Base-by-base conservation (phyloP, 1,284 basidiomycete genomes). In the Malassezia arunalokei region DNA sequence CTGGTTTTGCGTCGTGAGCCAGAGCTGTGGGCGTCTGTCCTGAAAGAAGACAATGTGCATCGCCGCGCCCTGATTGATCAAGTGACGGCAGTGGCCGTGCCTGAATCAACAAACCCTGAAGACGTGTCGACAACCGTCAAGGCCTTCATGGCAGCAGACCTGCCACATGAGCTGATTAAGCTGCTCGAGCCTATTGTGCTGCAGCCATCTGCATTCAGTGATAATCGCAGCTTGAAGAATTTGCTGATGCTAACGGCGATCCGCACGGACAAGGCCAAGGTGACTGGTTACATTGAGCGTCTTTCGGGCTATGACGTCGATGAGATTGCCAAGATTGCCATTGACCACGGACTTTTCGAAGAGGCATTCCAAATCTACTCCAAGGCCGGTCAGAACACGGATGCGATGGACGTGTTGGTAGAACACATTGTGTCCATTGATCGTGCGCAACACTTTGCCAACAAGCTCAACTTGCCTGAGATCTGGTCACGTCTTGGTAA, bases 71-170 rank as follows among this genome's bases (percentile, higher is more conserved):
- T 99, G 54, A 86, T 98, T 68, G 94, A 99, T 75, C 94, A 98
- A 79, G 85, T 85, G 30, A 59, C 60, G 17, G 62, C 67, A 20
- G 92, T 91, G 47, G 94, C 94, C 43, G 80, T 98, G 38, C 92
- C 94, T 14, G 94, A 99, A 76, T 89, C 85, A 70, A 95, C 90
- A 29, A 92, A 98, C 71, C 91, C 94, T 1, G 94, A 98, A 70
- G 94, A 99, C 76, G 94, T 98, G 45, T 96, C 92, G 0, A 80
- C 92, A 48, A 96, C 94, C 30, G 94, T 99, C 80, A 96, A 96
- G 77, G 89, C 94, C 0, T 98, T 99, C 82, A 82, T 98, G 71
- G 84, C 87, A 43, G 92, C 91, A 31, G 92, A 98, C 75, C 82
- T 99, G 38, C 94, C 94, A 9, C 86, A 94, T 30, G 91, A 98